Evolutionary conservation across 805 yeast species (phyloP).

Genomic region (Yamadazyma nakazawae): DNA sequence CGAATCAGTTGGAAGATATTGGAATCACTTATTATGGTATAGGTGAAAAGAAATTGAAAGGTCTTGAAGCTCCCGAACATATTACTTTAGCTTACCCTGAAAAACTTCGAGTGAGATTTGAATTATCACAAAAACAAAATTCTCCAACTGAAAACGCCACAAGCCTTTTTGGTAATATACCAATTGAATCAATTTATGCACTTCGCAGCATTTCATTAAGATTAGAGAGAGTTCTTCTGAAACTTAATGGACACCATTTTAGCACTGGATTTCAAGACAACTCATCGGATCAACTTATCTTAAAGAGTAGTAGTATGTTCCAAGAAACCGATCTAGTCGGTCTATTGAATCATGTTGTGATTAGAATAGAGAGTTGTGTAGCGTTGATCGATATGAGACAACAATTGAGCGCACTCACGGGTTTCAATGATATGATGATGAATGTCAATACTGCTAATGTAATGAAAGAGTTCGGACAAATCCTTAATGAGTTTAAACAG

Average conservation of each 20-base stretch:
- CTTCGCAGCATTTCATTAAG: slow-evolving; percentile 54
- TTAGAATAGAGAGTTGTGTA: slow-evolving; percentile 64
- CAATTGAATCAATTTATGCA: slow-evolving; percentile 45
- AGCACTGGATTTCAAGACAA: slow-evolving; percentile 25
- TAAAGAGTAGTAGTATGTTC: slow-evolving; percentile 16
- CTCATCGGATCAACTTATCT: slow-evolving; percentile 23
- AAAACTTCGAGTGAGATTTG: slow-evolving; percentile 57
- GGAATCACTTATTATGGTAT: slow-evolving; percentile 67
- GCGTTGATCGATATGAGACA: slow-evolving; percentile 33
- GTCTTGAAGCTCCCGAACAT: slow-evolving; percentile 88
- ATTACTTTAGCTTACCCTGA: slow-evolving; percentile 78
- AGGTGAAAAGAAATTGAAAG: slow-evolving; percentile 90
- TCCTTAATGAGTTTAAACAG: slow-evolving; percentile 8
- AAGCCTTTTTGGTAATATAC: slow-evolving; percentile 35
- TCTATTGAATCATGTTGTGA: slow-evolving; percentile 60
- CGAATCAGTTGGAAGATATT: slow-evolving; percentile 57
- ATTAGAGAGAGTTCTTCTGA: slow-evolving; percentile 57
- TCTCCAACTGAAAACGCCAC: slow-evolving; percentile 27
- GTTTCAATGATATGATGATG: slow-evolving; percentile 13
- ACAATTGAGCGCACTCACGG: slow-evolving; percentile 21
- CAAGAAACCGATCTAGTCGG: slow-evolving; percentile 45
- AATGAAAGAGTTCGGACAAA: slow-evolving; percentile 9
- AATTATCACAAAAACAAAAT: slow-evolving; percentile 31
- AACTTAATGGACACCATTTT: slow-evolving; percentile 41
- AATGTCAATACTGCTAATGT: slow-evolving; percentile 7